Base-by-base conservation (phyloP, 129 eudicot genomes). In the Scalesia atractyloides region DNA sequence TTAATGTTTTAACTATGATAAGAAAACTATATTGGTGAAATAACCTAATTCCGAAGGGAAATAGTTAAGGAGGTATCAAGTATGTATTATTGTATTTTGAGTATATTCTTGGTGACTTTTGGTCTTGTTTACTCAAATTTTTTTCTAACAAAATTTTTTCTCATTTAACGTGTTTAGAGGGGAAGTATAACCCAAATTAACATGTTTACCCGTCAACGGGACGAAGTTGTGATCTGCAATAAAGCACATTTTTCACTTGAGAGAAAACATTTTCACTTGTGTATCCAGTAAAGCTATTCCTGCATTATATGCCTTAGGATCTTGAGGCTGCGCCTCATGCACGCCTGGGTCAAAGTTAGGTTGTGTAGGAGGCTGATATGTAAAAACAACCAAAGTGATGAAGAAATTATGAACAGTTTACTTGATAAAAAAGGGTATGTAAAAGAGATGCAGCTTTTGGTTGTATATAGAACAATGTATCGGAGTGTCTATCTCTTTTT, bases 351-450 rank as follows among this genome's bases (percentile, higher is more conserved):
- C 46, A 41, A 8, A 41, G 46, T 41, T 41, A 7, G 46, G 44
- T 1, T 41, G 46, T 41, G 46, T 41, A 8, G 46, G 46, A 41
- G 46, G 46, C 46, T 41, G 46, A 41, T 41, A 41, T 41, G 46
- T 41, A 41, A 41, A 41, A 41, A 41, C 66, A 66, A 57, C 30
- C 41, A 66, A 24, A 33, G 44, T 66, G 54, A 50, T 76, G 68
- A 24, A 68, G 63, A 75, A 66, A 49, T 22, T 79, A 48, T 66
- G 56, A 70, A 73, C 79, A 61, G 84, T 73, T 63, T 72, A 41
- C 12, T 41, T 41, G 46, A 41, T 41, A 41, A 7, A 41, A 41
- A 41, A 41, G 10, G 46, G 46, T 41, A 41, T 41, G 46, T 41
- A 41, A 41, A 41, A 41, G 10, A 41, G 46, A 41, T 41, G 10